phyloP scores from a whole-genome alignment of 2,329 filamentous ascomycete genomes.

The Aspergillus sp. region DNA sequence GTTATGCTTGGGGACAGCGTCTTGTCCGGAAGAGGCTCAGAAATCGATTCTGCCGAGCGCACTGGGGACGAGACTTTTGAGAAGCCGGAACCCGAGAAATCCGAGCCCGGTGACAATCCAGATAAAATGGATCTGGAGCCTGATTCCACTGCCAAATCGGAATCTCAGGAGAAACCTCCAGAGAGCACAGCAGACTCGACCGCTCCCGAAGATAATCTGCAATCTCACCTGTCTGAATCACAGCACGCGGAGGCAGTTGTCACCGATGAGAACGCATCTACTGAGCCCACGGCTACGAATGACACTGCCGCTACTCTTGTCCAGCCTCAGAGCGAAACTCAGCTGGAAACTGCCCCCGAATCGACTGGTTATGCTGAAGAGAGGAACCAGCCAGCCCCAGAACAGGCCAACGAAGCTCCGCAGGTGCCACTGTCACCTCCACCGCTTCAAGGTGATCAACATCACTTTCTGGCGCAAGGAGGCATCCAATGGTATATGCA shows the following conservation, averaged over 20 bases:
- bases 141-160: constrained; percentile 20
- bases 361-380: constrained; percentile 28
- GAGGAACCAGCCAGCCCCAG: constrained; percentile 41
- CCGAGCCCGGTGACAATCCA: constrained; percentile 39
- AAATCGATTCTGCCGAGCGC: constrained; percentile 44
- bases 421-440: constrained; percentile 38
- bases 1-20: constrained; percentile 68
- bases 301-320: constrained; percentile 30
- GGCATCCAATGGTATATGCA: constrained; percentile 88
- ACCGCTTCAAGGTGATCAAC: constrained; percentile 43
- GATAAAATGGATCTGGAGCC: constrained; percentile 31
- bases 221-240: constrained; percentile 7
- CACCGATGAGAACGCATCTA: constrained; percentile 5
- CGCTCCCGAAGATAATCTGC: constrained; percentile 16
- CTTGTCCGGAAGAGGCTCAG: constrained; percentile 52
- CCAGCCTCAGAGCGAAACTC: constrained; percentile 33
- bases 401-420: constrained; percentile 39
- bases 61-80: constrained; percentile 34
- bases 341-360: constrained; percentile 23
- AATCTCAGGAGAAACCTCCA: constrained; percentile 24
- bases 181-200: constrained; percentile 10
- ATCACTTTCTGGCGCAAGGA: constrained; percentile 62
- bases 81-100: constrained; percentile 45
- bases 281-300: constrained; percentile 16
- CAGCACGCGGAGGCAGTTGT: constrained; percentile 3